These are phyloP conservation scores for Plasmodium gallinaceum DNA, from an alignment of 169 alveolate genomes.

Conservation along the genomic window DNA sequence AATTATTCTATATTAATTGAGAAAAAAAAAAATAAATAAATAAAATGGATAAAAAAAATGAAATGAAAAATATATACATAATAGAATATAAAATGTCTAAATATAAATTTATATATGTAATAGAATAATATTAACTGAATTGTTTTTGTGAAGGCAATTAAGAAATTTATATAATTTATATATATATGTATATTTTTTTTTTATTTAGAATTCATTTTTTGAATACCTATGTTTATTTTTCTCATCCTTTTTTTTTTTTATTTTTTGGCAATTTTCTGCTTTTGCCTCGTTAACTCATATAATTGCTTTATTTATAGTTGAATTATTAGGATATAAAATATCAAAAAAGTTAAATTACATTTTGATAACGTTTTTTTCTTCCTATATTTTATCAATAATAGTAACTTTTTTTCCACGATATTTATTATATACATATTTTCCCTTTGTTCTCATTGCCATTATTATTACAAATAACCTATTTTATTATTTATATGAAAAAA, in stretches of 20 bases:
- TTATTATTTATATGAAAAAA: background rate
- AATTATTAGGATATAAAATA: conserved; percentile 42
- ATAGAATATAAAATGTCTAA: background rate
- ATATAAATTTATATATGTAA: background rate
- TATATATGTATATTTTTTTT: background rate
- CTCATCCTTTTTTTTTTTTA: conserved; percentile 28
- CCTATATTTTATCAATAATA: conserved; percentile 17
- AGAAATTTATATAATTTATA: background rate
- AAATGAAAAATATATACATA: background rate
- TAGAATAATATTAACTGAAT: no score
- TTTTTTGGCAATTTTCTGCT: conserved; percentile 70
- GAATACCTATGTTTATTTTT: conserved; percentile 17
- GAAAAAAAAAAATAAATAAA: no score
- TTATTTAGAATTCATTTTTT: background rate
- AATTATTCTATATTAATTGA: no score
- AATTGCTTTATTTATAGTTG: conserved; percentile 44
- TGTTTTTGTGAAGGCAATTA: no score
- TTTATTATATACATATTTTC: conserved; percentile 43
- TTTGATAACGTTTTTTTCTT: conserved; percentile 5
- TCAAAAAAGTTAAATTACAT: conserved; percentile 12
- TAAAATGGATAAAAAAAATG: background rate
- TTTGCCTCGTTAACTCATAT: conserved; percentile 36
- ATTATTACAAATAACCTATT: conserved; percentile 8
- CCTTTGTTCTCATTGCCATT: conserved; percentile 35
- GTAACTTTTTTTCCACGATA: conserved; percentile 57